These are phyloP conservation scores for Dothistroma pini DNA, from an alignment of 2,329 filamentous ascomycete species.

Conservation along the genomic window DNA sequence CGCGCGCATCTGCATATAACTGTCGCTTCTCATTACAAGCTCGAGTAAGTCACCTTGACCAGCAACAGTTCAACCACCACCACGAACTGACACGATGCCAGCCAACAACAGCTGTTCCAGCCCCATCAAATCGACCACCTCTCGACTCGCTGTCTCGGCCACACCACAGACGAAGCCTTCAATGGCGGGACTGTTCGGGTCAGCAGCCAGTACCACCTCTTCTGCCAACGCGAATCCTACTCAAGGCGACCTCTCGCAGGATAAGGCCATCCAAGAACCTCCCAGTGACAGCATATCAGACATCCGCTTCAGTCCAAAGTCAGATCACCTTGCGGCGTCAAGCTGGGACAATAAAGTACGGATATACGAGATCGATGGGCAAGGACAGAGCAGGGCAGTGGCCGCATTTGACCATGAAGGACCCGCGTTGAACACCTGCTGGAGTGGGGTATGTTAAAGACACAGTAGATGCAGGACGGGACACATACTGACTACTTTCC, in stretches of 20 bases:
- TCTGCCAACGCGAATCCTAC: slow-evolving; percentile 61
- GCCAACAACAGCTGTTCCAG: slow-evolving; percentile 6
- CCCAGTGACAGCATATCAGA: slow-evolving; percentile 89
- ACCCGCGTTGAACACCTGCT: slow-evolving; percentile 79
- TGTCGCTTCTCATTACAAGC: background rate
- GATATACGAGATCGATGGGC: slow-evolving; percentile 83
- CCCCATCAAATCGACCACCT: slow-evolving; percentile 1
- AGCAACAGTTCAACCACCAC: slow-evolving; percentile 47
- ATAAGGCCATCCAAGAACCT: slow-evolving; percentile 72
- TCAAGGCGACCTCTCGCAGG: slow-evolving; percentile 84
- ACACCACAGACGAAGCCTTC: background rate
- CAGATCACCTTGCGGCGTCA: slow-evolving; percentile 80
- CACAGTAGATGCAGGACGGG: no score
- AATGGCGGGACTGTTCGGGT: slow-evolving; percentile 46
- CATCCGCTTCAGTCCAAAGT: slow-evolving; percentile 72
- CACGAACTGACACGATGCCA: slow-evolving; percentile 38
- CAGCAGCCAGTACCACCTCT: slow-evolving; percentile 47
- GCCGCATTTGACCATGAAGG: slow-evolving; percentile 81
- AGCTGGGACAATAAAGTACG: slow-evolving; percentile 99
- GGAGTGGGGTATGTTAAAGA: slow-evolving; percentile 68
- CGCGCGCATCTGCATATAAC: background rate
- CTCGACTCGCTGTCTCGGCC: background rate
- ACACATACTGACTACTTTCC: slow-evolving; percentile 6
- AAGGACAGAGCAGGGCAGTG: slow-evolving; percentile 77
- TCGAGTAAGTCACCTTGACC: slow-evolving; percentile 39